Base-by-base conservation (phyloP, 768 basidiomycete genomes). In the Mycena crocata region DNA sequence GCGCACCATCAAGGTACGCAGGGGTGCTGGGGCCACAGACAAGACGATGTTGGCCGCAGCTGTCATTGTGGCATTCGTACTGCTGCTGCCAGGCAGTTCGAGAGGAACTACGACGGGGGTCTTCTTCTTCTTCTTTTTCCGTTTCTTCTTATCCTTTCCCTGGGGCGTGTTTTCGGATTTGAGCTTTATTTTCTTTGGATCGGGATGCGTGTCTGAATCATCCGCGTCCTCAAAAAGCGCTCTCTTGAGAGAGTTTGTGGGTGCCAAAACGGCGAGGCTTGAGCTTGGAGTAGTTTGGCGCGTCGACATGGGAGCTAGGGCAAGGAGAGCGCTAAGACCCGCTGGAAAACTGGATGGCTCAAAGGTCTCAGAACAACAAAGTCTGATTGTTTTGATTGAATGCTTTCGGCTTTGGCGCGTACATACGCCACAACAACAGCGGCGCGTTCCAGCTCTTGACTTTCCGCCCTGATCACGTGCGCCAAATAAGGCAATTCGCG, bases 131-230 rank as follows among this genome's bases (percentile, higher is more conserved):
- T 74, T 82, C 70, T 74, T 82, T 64, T 67, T 78, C 64, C 75
- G 78, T 66, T 76, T 81, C 74, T 78, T 81, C 69, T 78, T 82
- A 57, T 80, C 81, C 56, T 78, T 78, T 23, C 72, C 69, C 42
- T 73, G 77, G 40, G 56, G 69, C 30, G 71, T 71, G 44, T 68
- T 67, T 51, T 63, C 71, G 39, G 71, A 66, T 52, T 76, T 76
- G 57, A 70, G 75, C 70, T 72, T 80, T 32, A 68, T 64, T 73
- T 78, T 80, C 72, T 81, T 81, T 23, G 66, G 14, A 34, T 76
- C 74, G 46, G 74, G 76, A 42, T 62, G 50, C 15, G 23, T 42
- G 39, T 79, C 77, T 9, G 72, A 75, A 26, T 69, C n/a, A n/a
- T n/a, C 70, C 28, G 40, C 66, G 46, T 70, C 65, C 46, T 80